phyloP scores from a whole-genome alignment of 768 basidiomycete genomes.

The Fibroporia radiculosa region DNA sequence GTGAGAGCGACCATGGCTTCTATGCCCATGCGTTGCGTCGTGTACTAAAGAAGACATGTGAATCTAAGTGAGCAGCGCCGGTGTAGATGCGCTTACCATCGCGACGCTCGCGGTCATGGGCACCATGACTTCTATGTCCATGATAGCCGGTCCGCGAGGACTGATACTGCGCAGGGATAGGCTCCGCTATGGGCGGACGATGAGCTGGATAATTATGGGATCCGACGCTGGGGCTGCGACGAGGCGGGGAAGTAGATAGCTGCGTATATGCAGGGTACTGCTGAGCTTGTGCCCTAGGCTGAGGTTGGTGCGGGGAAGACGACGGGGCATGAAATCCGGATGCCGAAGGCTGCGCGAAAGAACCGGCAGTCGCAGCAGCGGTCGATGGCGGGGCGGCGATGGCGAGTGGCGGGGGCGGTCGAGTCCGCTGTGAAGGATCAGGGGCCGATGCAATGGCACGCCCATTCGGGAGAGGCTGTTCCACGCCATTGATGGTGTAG shows the following conservation, averaged over 20 bases:
- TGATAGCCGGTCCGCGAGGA: too few relatives aligned
- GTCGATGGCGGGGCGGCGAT: not conserved
- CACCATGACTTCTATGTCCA: too few relatives aligned
- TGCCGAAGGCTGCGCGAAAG: not conserved
- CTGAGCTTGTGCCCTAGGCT: not conserved
- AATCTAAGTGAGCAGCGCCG: too few relatives aligned
- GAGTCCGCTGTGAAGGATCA: not conserved
- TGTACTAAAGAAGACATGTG: too few relatives aligned
- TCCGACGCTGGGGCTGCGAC: not conserved
- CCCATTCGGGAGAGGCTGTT: constrained; percentile 22
- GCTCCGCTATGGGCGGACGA: too few relatives aligned
- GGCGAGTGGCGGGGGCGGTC: not conserved
- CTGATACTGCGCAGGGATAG: too few relatives aligned
- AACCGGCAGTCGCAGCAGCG: too few relatives aligned
- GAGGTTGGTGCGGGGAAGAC: not conserved
- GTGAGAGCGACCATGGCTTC: too few relatives aligned
- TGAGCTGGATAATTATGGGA: too few relatives aligned
- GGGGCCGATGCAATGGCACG: not conserved
- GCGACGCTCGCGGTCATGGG: too few relatives aligned
- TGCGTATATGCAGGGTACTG: not conserved
- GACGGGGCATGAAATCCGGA: not conserved
- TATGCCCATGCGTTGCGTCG: too few relatives aligned
- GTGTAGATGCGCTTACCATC: too few relatives aligned
- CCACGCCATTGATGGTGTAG: constrained; percentile 61
- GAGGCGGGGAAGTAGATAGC: not conserved